Evolutionary conservation across 352 stramenopile genomes (phyloP).

Genomic region (Phytophthora aleatoria): DNA sequence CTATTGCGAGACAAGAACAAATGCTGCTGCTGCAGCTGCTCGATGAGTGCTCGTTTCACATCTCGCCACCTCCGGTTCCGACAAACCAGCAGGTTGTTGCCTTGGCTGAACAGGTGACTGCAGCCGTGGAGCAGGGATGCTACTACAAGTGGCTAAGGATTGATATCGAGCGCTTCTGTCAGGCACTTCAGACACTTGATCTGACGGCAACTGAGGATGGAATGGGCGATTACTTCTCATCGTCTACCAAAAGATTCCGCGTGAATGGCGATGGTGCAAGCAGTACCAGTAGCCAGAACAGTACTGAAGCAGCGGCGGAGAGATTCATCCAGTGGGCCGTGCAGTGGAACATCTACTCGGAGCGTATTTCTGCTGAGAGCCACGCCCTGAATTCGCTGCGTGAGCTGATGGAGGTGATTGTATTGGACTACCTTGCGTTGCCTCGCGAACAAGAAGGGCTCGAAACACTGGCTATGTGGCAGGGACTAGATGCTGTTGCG

Average conservation of each 20-base stretch:
- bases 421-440: conserved; percentile 73
- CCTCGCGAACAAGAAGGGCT: conserved; percentile 41
- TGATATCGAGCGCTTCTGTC: conserved; percentile 75
- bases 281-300: conserved; percentile 42
- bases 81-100: conserved; percentile 73
- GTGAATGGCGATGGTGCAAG: conserved; percentile 45
- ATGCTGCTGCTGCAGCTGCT: conserved; percentile 76
- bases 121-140: conserved; percentile 52
- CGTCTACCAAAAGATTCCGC: conserved; percentile 58
- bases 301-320: conserved; percentile 40
- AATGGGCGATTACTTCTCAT: conserved; percentile 49
- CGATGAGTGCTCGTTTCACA: conserved; percentile 66
- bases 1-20: conserved; percentile 49
- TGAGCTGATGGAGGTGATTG: conserved; percentile 79
- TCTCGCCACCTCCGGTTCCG: conserved; percentile 64
- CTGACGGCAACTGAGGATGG: conserved; percentile 44
- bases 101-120: conserved; percentile 67
- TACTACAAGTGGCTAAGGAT: conserved; percentile 87
- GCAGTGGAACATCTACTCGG: conserved; percentile 87
- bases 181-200: conserved; percentile 63
- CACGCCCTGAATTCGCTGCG: conserved; percentile 79
- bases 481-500: conserved; percentile 59
- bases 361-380: conserved; percentile 80
- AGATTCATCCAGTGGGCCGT: conserved; percentile 79
- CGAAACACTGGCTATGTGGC: conserved; percentile 56